Base-by-base conservation (phyloP, 179 eudicot genomes). In the Pouteria campechiana region DNA sequence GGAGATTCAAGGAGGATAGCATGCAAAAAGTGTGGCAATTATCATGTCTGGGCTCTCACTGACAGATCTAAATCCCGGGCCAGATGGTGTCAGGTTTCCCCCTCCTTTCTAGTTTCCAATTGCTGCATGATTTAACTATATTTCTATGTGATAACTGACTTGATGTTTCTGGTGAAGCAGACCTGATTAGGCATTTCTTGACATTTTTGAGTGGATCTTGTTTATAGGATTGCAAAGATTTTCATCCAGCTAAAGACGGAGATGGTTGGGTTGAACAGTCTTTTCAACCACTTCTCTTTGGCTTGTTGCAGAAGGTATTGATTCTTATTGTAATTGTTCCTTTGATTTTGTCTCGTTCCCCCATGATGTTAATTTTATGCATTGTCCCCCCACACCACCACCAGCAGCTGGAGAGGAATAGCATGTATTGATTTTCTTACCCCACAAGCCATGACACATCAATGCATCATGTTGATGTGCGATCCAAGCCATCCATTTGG, bases 181-280 rank as follows among this genome's bases (percentile, higher is more conserved):
- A 12, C 3, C n/a, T 40, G 54, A 21, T 13, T 17, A 15, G 5
- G 39, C 16, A 21, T 45, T 14, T 31, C 20, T 7, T 3, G 19
- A 15, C 47, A 6, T 8, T 17, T 3, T 18, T 11, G 7, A 25
- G 28, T 10, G 35, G 11, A 13, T 37, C 11, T 40, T 32, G 43
- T 23, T 44, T 58, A 63, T 50, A 90, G 98, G 98, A 90, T 54
- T 90, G 98, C 68, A 75, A 72, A 66, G 98, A 86, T 53, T 79
- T 68, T 52, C 98, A 90, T 70, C 92, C 49, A 59, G 98, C 96
- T 40, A 90, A 86, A 77, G 98, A 90, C 57, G 98, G 98, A 50
- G 98, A 90, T 62, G 98, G 98, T 29, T 90, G 98, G 98, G 76
- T 86, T 27, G 98, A 90, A 64, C 98, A 90, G 61, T 74, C 92